Base-by-base conservation (phyloP, 441 rosid genomes). In the Geranium incanum region DNA sequence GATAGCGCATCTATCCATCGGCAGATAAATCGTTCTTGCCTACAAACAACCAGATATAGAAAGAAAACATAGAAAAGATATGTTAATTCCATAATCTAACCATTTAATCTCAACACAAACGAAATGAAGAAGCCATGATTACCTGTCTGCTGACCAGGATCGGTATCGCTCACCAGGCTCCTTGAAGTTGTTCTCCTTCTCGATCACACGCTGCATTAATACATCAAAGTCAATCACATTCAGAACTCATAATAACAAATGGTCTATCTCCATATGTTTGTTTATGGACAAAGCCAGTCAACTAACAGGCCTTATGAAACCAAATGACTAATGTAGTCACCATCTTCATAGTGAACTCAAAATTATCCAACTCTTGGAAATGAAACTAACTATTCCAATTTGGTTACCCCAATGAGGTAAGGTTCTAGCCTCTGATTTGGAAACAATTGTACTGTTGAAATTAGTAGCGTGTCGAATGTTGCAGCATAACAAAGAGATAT, bases 111-210 rank as follows among this genome's bases (percentile, higher is more conserved):
- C 6, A 69, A 37, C 33, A 68, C 19, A 16, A 64, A n/a, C 59
- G 66, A 12, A 28, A 15, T 7, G 64, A 12, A 36, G 36, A 28
- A 19, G 66, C 48, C 36, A 19, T 0, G 36, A 6, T 69, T 86
- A 94, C 98, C 97, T 93, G 79, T 88, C 95, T 19, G 92, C 80
- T 70, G 82, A 66, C 83, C 87, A 93, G 28, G 96, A 88, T 7
- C 89, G 81, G 81, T 81, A 93, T 82, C 96, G 82, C 70, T 93
- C 93, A 64, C 98, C 97, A 18, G 98, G 87, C 78, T 91, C 97
- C 80, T 91, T 82, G 84, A 93, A 91, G 90, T 93, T 89, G 82
- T 91, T 93, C 82, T 91, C 98, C 86, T 93, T 91, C 50, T 70
- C 83, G 74, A 89, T 89, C 13, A 93, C 72, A 83, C 85, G 70